Conservation (phyloP, 306 rosid species). For the Ormosia semicastrata region DNA sequence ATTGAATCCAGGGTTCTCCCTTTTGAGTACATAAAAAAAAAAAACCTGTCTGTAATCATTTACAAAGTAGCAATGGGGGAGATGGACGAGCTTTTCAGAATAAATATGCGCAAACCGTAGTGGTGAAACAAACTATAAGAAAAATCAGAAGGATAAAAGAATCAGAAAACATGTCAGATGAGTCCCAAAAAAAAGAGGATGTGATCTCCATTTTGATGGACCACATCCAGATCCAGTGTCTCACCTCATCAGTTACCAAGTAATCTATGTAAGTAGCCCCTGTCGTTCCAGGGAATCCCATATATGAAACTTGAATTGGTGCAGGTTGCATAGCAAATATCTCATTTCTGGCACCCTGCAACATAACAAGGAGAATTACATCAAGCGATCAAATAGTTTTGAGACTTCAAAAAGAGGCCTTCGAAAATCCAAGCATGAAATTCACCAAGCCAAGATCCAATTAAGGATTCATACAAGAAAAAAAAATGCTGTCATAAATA, state of each 20-base stretch:
- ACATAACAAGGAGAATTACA: constrained; percentile 1
- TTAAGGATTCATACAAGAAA: background rate
- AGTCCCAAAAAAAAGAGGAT: background rate
- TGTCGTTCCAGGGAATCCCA: constrained; percentile 99
- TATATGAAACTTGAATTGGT: constrained; percentile 96
- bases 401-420: background rate
- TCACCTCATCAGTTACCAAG: constrained; percentile 61
- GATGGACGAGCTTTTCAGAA: constrained; percentile 39
- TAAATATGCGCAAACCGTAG: background rate
- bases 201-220: background rate
- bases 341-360: constrained; percentile 78
- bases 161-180: background rate
- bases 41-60: background rate
- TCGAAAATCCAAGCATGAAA: background rate
- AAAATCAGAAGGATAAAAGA: background rate
- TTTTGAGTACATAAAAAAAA: background rate
- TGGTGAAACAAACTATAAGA: background rate
- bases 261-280: constrained; percentile 90
- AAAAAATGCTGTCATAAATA: background rate
- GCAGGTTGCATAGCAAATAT: constrained; percentile 90
- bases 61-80: constrained; percentile 25
- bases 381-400: background rate
- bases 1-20: background rate
- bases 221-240: background rate
- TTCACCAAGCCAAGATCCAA: background rate